Evolutionary conservation across 2,329 filamentous ascomycete species (phyloP).

Genomic region (Colletotrichum zoysiae): DNA sequence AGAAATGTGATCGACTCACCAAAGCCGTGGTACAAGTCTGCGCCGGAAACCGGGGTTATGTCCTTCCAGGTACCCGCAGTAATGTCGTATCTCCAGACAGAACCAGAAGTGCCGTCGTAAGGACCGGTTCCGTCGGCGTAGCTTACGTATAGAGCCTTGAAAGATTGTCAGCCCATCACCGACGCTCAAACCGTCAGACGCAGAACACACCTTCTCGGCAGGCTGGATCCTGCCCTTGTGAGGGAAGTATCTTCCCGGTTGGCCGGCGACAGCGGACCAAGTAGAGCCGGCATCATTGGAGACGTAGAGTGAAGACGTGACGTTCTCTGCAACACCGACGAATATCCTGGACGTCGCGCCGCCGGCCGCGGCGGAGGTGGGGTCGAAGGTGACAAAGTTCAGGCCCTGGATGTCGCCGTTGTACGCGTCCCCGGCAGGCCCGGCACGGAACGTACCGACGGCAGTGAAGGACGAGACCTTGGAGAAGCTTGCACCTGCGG

Average conservation of each 20-base stretch:
- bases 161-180: conserved; percentile 65
- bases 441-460: conserved; percentile 63
- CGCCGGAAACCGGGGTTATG: conserved; percentile 65
- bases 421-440: conserved; percentile 56
- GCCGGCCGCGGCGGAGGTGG: conserved; percentile 58
- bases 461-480: conserved; percentile 68
- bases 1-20: conserved; percentile 48
- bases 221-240: conserved; percentile 67
- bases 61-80: conserved; percentile 62
- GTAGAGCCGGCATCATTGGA: conserved; percentile 66
- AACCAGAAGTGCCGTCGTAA: conserved; percentile 67
- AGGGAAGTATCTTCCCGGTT: conserved; percentile 64
- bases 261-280: conserved; percentile 62
- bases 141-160: conserved; percentile 61
- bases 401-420: conserved; percentile 61
- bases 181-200: conserved; percentile 64
- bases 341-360: conserved; percentile 69
- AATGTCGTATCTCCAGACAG: conserved; percentile 68
- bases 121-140: conserved; percentile 69
- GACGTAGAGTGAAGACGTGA: conserved; percentile 65
- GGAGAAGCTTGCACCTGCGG: conserved; percentile 60
- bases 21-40: conserved; percentile 65
- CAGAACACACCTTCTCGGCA: conserved; percentile 58
- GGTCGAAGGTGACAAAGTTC: conserved; percentile 68
- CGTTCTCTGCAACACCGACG: conserved; percentile 66